Conservation (phyloP, 2,329 filamentous ascomycete genomes). For the Penicillium paneum region DNA sequence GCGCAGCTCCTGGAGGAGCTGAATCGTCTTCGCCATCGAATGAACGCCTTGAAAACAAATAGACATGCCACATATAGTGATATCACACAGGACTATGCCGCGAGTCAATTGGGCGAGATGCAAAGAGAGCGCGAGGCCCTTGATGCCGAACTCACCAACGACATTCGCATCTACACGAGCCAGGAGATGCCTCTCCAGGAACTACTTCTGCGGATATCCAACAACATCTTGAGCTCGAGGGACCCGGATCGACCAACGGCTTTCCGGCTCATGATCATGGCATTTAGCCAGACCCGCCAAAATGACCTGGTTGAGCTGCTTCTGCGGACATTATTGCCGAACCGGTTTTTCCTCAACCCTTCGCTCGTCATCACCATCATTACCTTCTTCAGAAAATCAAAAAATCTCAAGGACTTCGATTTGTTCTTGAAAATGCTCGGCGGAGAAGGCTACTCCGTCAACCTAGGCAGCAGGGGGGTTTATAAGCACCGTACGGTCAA, state of each 20-base stretch:
- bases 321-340: constrained; percentile 37
- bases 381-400: constrained; percentile 39
- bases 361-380: constrained; percentile 39
- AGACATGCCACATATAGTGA: constrained; percentile 30
- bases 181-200: constrained; percentile 35
- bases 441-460: constrained; percentile 35
- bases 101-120: constrained; percentile 17
- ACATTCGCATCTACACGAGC: constrained; percentile 30
- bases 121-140: constrained; percentile 21
- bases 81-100: constrained; percentile 28
- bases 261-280: constrained; percentile 36
- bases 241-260: constrained; percentile 38
- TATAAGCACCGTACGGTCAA: constrained; percentile 33
- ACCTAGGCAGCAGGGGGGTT: constrained; percentile 27
- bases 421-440: constrained; percentile 38
- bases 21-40: constrained; percentile 31
- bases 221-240: constrained; percentile 34
- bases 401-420: constrained; percentile 42
- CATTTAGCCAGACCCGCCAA: constrained; percentile 38
- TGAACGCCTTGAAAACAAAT: constrained; percentile 29
- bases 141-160: constrained; percentile 28
- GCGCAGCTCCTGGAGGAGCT: constrained; percentile 35
- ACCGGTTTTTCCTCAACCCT: constrained; percentile 36
- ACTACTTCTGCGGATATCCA: constrained; percentile 35
- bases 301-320: constrained; percentile 42